A percentile compares a stretch with the other conserved stretches of the same genome.
Evolutionary conservation across 2,329 filamentous ascomycete genomes (phyloP).

Genomic region (Knoxdaviesia capensis): DNA sequence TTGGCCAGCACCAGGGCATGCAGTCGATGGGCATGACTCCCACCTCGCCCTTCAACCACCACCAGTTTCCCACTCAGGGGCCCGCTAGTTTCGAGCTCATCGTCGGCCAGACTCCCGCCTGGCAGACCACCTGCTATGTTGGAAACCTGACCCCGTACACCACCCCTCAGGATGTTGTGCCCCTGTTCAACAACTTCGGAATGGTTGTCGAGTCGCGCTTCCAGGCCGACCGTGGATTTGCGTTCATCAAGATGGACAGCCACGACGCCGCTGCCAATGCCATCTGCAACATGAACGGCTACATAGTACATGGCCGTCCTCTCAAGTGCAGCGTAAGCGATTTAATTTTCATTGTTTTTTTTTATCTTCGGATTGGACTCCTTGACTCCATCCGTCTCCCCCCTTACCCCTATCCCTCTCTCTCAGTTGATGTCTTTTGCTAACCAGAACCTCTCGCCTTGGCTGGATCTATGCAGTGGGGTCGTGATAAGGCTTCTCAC

Average conservation of each 20-base stretch:
- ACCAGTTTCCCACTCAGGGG: conserved; percentile 93
- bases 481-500: conserved; percentile 90
- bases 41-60: conserved; percentile 86
- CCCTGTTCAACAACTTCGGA: conserved; percentile 95
- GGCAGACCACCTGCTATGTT: conserved; percentile 98
- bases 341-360: conserved; percentile 10
- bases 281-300: conserved; percentile 93
- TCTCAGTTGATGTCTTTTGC: conserved; percentile 6
- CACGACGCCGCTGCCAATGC: conserved; percentile 97
- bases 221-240: conserved; percentile 93
- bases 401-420: neutral
- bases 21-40: conserved; percentile 95
- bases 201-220: conserved; percentile 95
- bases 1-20: conserved; percentile 95
- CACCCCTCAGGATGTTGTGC: conserved; percentile 89
- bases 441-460: conserved; percentile 10
- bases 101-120: conserved; percentile 79
- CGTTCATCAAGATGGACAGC: conserved; percentile 97
- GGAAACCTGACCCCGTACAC: conserved; percentile 97
- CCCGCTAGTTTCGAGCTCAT: conserved; percentile 97
- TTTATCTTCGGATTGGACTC: too few relatives aligned
- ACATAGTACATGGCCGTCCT: conserved; percentile 91
- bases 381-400: too few relatives aligned
- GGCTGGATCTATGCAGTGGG: conserved; percentile 46
- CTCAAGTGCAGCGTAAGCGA: conserved; percentile 88